Evolutionary conservation across 116 monocot species (phyloP).

Genomic region (Papilionanthe hybrid): DNA sequence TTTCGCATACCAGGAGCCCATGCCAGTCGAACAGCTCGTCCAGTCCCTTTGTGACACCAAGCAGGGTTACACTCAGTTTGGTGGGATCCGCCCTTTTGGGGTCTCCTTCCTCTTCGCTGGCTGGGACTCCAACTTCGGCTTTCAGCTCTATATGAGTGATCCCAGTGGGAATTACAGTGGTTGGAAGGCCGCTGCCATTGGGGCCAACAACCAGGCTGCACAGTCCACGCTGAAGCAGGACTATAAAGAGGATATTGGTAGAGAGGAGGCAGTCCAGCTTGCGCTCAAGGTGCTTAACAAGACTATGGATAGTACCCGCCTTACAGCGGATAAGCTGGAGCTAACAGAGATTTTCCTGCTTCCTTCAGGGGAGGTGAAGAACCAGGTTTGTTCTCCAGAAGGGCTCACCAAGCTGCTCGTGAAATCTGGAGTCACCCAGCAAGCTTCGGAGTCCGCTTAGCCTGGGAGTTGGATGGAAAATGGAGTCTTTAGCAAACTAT

Average conservation of each 20-base stretch:
- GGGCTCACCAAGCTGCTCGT: constrained; percentile 44
- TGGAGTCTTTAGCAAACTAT: neutral
- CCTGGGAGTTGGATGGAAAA: neutral
- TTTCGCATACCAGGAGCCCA: constrained; percentile 82
- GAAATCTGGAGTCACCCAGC: constrained; percentile 59
- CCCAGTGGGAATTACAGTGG: constrained; percentile 39
- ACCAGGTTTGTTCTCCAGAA: constrained; percentile 30
- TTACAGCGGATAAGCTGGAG: constrained; percentile 63
- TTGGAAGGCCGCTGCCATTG: constrained; percentile 65
- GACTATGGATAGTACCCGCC: constrained; percentile 70
- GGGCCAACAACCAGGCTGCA: constrained; percentile 55
- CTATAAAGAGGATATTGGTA: constrained; percentile 50
- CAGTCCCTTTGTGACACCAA: constrained; percentile 85
- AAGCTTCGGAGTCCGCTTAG: constrained; percentile 7
- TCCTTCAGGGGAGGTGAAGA: constrained; percentile 44
- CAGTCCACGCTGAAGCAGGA: constrained; percentile 70
- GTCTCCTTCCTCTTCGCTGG: constrained; percentile 88
- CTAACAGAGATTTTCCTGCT: constrained; percentile 47
- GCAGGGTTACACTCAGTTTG: constrained; percentile 91
- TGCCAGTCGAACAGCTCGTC: constrained; percentile 88
- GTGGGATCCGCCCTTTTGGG: constrained; percentile 69
- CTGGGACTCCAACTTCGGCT: constrained; percentile 68
- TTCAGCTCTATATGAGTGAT: constrained; percentile 67
- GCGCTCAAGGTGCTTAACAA: constrained; percentile 31
- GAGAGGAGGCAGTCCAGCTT: constrained; percentile 57